A percentile compares a stretch with the other conserved stretches of the same genome.
Conservation (phyloP, 805 yeast species). For the Yamadazyma tumulicola region DNA sequence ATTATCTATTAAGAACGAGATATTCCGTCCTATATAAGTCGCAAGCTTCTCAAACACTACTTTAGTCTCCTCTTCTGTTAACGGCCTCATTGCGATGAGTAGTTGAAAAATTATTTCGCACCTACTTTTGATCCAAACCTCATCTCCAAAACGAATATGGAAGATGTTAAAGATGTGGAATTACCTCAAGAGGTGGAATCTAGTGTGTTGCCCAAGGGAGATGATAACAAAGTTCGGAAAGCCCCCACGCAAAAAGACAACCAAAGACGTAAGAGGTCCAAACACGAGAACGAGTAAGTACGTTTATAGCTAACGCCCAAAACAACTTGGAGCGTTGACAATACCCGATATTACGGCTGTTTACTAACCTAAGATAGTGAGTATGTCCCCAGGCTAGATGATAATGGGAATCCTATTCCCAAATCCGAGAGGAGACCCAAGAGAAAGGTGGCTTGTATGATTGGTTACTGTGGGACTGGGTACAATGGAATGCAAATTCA, state of each 20-base stretch:
- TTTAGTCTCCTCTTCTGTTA: constrained; percentile 95
- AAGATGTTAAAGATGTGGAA: constrained; percentile 3
- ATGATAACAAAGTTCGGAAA: constrained; percentile 2
- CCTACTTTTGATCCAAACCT: no score
- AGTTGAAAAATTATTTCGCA: constrained; percentile 4
- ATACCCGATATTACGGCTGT: no score
- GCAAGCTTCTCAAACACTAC: constrained; percentile 95
- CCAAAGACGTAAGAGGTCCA: constrained; percentile 13
- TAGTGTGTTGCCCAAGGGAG: neutral
- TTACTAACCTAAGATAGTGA: constrained; percentile 19
- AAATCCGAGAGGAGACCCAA: constrained; percentile 71
- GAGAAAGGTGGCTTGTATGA: constrained; percentile 82
- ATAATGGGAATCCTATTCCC: constrained; percentile 57
- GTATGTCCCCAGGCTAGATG: constrained; percentile 50
- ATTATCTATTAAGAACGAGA: constrained; percentile 80
- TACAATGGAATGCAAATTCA: constrained; percentile 91
- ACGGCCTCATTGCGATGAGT: constrained; percentile 67
- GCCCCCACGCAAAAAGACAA: constrained; percentile 1
- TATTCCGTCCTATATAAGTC: constrained; percentile 94
- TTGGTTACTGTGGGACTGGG: constrained; percentile 96
- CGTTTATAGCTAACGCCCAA: no score
- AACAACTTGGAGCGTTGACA: no score
- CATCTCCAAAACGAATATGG: constrained; percentile 2
- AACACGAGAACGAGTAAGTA: constrained; percentile 53
- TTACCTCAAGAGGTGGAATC: constrained; percentile 5